Percentiles rank a stretch among this genome's conserved stretches.
Evolutionary conservation across 2,329 filamentous ascomycete genomes (phyloP).

Genomic region (Colletotrichum tofieldiae): DNA sequence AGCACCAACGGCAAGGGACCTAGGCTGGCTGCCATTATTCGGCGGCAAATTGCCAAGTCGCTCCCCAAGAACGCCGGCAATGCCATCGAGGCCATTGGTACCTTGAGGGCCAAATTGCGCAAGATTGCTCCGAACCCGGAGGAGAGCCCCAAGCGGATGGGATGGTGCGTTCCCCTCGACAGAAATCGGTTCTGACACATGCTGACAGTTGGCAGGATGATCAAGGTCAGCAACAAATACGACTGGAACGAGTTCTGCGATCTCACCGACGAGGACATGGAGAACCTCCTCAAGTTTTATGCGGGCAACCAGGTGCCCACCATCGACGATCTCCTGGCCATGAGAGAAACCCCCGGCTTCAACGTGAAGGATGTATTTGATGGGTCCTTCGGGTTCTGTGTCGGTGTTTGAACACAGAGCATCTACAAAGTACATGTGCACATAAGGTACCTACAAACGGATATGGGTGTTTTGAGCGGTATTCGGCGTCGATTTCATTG

Average conservation of each 20-base stretch:
- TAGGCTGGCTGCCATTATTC: slow-evolving; percentile 87
- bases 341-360: slow-evolving; percentile 63
- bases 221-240: slow-evolving; percentile 89
- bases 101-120: slow-evolving; percentile 83
- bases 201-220: slow-evolving; percentile 78
- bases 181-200: no score
- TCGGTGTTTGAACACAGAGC: slow-evolving; percentile 54
- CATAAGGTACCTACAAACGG: slow-evolving; percentile 21
- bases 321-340: slow-evolving; percentile 68
- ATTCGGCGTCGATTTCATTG: slow-evolving; percentile 32
- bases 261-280: slow-evolving; percentile 89
- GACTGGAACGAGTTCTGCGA: slow-evolving; percentile 87
- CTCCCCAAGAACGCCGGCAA: slow-evolving; percentile 86
- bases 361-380: slow-evolving; percentile 70
- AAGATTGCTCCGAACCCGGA: slow-evolving; percentile 80
- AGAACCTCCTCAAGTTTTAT: slow-evolving; percentile 85
- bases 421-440: slow-evolving; percentile 4
- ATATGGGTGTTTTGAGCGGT: slow-evolving; percentile 38
- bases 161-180: slow-evolving; percentile 72
- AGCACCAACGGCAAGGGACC: slow-evolving; percentile 98
- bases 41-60: slow-evolving; percentile 83
- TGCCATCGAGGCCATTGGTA: slow-evolving; percentile 88
- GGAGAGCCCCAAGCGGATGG: slow-evolving; percentile 90
- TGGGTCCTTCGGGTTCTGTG: slow-evolving; percentile 72
- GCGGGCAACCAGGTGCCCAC: slow-evolving; percentile 68